Evolutionary conservation across 495 filamentous ascomycete genomes (phyloP), one percentile per base, ranked within the genome.

Genomic region (Podospora comata): DNA sequence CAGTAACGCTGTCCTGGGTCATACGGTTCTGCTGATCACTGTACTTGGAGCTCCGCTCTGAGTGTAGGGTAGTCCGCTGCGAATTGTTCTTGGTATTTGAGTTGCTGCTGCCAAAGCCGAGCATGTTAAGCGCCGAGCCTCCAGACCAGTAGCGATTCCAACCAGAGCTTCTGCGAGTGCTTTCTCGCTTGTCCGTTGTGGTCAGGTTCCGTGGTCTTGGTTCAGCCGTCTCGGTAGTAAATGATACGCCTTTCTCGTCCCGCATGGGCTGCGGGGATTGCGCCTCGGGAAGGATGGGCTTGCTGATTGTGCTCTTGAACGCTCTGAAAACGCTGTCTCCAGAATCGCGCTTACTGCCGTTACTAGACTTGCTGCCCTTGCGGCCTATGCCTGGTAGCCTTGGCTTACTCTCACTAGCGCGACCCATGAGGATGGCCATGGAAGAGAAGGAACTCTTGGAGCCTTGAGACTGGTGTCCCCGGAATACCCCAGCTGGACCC

Each of bases 101-200:
- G 48, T 68, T 70, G 53, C 75, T 71, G 68, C 62, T 70, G 54
- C 80, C 79, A 60, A 85, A 82, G 27, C 85, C 84, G 16, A 86
- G 73, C n/a, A 85, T 78, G 58, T 83, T 83, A 44, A 84, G 68
- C 1, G 82, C 79, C 67, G 82, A 86, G 20, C 85, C 85, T 44
- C 84, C 85, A 19, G 85, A 87, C 83, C 85, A 88, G 71, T 87
- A 88, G 20, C 82, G 73, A 75, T 86, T 86, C 86, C 86, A 87
- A 30, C 86, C 85, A 6, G 85, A 88, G 68, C 84, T 86, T 68
- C 85, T 81, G 27, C 76, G 86, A 67, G 65, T 68, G 18, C 71
- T 75, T 15, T 75, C 65, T 27, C 65, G 64, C 23, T 78, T 70
- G 2, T 73, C 73, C 28, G 44, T 58, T 15, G 64, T 59, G 13